These are phyloP conservation scores for Actinomortierella ambigua DNA, from an alignment of 371 early-diverging fungal genomes.

Conservation along the genomic window DNA sequence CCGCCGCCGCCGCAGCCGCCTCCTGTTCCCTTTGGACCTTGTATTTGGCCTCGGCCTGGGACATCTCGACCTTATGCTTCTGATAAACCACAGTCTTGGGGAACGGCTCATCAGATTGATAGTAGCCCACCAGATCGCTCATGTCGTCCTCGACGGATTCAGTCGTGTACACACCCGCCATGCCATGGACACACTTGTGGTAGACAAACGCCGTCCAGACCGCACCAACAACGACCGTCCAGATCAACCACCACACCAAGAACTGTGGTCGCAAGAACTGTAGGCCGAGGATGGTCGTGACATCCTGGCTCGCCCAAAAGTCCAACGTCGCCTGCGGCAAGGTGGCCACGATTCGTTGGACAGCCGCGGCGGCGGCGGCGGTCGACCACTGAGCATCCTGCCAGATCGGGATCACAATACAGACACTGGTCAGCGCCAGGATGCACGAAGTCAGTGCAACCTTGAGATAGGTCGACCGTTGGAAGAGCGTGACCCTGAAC, in stretches of 20 bases:
- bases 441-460: conserved; percentile 14
- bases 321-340: too few species aligned
- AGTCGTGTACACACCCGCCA: conserved; percentile 4
- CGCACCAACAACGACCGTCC: too few species aligned
- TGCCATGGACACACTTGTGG: too few species aligned
- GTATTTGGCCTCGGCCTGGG: background rate
- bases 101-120: conserved; percentile 10
- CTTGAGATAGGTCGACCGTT: conserved; percentile 3
- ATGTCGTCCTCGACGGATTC: conserved; percentile 22
- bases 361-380: too few species aligned
- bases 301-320: too few species aligned
- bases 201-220: too few species aligned
- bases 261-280: too few species aligned
- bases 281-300: too few species aligned
- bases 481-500: conserved; percentile 4
- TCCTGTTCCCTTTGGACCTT: background rate
- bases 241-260: too few species aligned
- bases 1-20: too few species aligned
- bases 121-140: conserved; percentile 19
- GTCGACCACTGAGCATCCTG: too few species aligned
- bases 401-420: background rate
- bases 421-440: conserved; percentile 12
- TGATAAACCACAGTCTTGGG: background rate
- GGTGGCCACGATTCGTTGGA: too few species aligned
- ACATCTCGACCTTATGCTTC: background rate